Percentiles rank a stretch among this genome's conserved stretches.
These are phyloP conservation scores for Firmiana major DNA, from an alignment of 345 rosid genomes.

Conservation along the genomic window DNA sequence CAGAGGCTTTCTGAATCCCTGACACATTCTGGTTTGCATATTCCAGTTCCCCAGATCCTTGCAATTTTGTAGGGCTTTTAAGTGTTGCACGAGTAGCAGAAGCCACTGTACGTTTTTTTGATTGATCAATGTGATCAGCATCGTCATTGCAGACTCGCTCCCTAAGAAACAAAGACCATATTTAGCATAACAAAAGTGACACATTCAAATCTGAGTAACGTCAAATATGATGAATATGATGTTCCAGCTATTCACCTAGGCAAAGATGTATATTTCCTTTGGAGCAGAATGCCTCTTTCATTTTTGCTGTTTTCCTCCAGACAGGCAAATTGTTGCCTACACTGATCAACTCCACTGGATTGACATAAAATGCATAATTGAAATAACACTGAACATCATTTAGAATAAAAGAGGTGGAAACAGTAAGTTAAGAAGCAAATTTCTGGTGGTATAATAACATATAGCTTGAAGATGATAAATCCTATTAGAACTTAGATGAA, in stretches of 20 bases:
- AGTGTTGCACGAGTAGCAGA: slow-evolving; percentile 41
- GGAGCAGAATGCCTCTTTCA: slow-evolving; percentile 48
- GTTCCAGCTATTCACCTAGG: slow-evolving; percentile 53
- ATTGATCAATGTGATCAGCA: slow-evolving; percentile 26
- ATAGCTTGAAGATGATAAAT: not conserved
- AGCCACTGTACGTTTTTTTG: slow-evolving; percentile 27
- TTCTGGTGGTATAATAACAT: not conserved
- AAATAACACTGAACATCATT: not conserved
- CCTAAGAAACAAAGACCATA: slow-evolving; percentile 26
- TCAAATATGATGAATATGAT: not conserved
- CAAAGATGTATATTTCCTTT: slow-evolving; percentile 77
- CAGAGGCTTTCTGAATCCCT: slow-evolving; percentile 29
- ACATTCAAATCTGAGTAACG: not conserved
- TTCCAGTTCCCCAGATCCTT: slow-evolving; percentile 25
- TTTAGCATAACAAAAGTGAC: not conserved
- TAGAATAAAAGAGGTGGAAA: not conserved
- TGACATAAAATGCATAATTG: not conserved
- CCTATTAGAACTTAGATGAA: not conserved
- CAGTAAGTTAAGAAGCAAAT: not conserved
- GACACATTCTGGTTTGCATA: slow-evolving; percentile 35
- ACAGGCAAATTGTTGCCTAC: slow-evolving; percentile 77
- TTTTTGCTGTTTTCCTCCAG: slow-evolving; percentile 67
- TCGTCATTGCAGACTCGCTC: slow-evolving; percentile 68
- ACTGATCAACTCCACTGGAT: slow-evolving; percentile 71
- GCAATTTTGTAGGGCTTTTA: slow-evolving; percentile 38